Conservation (phyloP, 2,329 filamentous ascomycete species). For the Neonectria sp. region DNA sequence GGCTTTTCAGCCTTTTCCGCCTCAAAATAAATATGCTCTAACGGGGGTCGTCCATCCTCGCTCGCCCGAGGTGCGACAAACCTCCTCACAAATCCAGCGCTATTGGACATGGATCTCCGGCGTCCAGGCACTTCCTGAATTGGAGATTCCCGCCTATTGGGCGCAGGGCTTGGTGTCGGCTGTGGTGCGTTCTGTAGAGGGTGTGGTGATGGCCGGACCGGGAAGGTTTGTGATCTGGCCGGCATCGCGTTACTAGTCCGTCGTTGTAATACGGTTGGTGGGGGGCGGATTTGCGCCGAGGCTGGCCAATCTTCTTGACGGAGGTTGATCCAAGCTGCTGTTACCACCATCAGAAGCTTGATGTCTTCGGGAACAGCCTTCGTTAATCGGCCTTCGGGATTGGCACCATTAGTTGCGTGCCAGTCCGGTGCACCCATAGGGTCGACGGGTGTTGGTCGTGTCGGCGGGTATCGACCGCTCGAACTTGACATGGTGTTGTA, state of each 20-base stretch:
- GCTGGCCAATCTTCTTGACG: slow-evolving; percentile 55
- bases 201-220: slow-evolving; percentile 36
- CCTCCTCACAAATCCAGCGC: slow-evolving; percentile 43
- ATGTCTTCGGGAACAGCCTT: slow-evolving; percentile 51
- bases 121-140: slow-evolving; percentile 39
- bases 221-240: slow-evolving; percentile 40
- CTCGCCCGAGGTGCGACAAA: slow-evolving; percentile 45
- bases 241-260: slow-evolving; percentile 42
- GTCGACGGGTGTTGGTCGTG: slow-evolving; percentile 52
- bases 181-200: slow-evolving; percentile 34
- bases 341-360: slow-evolving; percentile 56
- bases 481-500: slow-evolving; percentile 73
- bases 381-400: slow-evolving; percentile 50
- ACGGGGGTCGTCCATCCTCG: slow-evolving; percentile 43
- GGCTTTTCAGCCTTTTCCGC: slow-evolving; percentile 38
- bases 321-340: slow-evolving; percentile 56
- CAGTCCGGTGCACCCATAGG: slow-evolving; percentile 39
- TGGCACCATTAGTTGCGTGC: slow-evolving; percentile 37
- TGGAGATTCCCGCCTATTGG: slow-evolving; percentile 35
- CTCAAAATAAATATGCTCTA: slow-evolving; percentile 39
- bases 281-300: slow-evolving; percentile 49
- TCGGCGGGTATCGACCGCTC: slow-evolving; percentile 63
- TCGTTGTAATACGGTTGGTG: slow-evolving; percentile 44
- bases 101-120: slow-evolving; percentile 46
- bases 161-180: slow-evolving; percentile 36